Evolutionary conservation across 768 basidiomycete species (phyloP), one percentile per base, ranked within the genome.

Genomic region (Trametes gibbosa): DNA sequence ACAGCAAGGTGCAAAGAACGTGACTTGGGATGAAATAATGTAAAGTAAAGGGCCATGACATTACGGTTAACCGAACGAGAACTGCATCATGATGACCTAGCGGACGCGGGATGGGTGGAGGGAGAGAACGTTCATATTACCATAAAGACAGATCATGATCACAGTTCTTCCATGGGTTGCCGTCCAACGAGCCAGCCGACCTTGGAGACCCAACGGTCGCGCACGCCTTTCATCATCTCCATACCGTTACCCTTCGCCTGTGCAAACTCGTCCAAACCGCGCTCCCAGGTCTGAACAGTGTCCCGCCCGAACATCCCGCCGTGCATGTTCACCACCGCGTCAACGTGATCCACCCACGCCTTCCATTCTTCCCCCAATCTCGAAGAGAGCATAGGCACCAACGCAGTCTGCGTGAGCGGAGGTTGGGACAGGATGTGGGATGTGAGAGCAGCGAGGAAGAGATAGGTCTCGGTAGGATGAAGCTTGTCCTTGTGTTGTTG

Each of bases 281-380:
- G 78, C 66, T 86, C 85, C 91, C 91, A 94, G 5, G 73, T 75
- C 63, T 77, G 73, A 41, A 86, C 89, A 9, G 80, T 81, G 60
- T 92, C 90, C 35, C 76, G 79, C 2, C 89, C 84, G 69, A 92
- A 92, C 90, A 94, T 90, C 5, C 89, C 84, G 5, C 84, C 89
- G 61, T 87, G 78, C 14, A 73, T 76, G 67, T 93, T 94, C 5
- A 90, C 87, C 16, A 82, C 73, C 9, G 81, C 75, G 64, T 92
- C 89, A 29, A 94, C 79, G 47, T 79, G 79, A 39, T 83, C 77
- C 19, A 91, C 76, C 91, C 91, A 94, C 14, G 83, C 84, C 50
- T 75, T 80, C 91, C 92, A 93, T 69, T 94, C 91, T 51, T 85
- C 79, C 8, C 77, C 65, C 25, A 94, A 72, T 10, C 89, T 85